phyloP scores from a whole-genome alignment of 1,284 basidiomycete genomes.

The Dichomitus squalens region DNA sequence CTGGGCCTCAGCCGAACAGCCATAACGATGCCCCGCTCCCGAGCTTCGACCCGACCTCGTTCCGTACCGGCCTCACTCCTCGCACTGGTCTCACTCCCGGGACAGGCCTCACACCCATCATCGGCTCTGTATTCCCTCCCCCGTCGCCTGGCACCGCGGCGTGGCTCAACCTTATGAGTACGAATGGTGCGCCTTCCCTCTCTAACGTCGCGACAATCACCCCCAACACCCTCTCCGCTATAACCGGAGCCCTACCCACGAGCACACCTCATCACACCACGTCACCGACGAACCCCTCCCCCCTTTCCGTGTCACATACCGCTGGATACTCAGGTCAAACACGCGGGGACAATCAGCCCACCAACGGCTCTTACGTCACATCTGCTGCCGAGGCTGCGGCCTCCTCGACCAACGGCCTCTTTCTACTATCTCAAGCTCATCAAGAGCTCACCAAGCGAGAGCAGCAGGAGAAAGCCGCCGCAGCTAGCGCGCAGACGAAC shows the following conservation, averaged over 20 bases:
- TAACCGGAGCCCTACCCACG: slow-evolving; percentile 66
- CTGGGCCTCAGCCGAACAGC: slow-evolving; percentile 69
- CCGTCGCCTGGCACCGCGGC: slow-evolving; percentile 91
- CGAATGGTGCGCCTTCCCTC: slow-evolving; percentile 56
- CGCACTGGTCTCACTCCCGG: slow-evolving; percentile 71
- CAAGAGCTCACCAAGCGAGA: slow-evolving; percentile 96
- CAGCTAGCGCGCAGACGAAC: slow-evolving; percentile 33
- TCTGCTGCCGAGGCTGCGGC: slow-evolving; percentile 52
- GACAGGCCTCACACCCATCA: slow-evolving; percentile 84
- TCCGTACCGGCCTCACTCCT: slow-evolving; percentile 83
- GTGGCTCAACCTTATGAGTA: slow-evolving; percentile 90
- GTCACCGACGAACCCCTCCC: slow-evolving; percentile 31
- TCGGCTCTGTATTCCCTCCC: slow-evolving; percentile 78
- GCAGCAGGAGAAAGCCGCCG: slow-evolving; percentile 47
- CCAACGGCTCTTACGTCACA: slow-evolving; percentile 41
- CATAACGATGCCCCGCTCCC: slow-evolving; percentile 34
- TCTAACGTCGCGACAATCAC: slow-evolving; percentile 77
- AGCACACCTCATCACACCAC: slow-evolving; percentile 19
- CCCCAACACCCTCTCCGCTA: slow-evolving; percentile 85
- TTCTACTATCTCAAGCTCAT: slow-evolving; percentile 91
- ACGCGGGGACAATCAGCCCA: slow-evolving; percentile 36
- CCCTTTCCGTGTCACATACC: slow-evolving; percentile 35
- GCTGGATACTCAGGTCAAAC: slow-evolving; percentile 33
- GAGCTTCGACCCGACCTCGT: slow-evolving; percentile 74
- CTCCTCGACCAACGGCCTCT: slow-evolving; percentile 86